Conservation (phyloP, 2,329 filamentous ascomycete genomes). For the Aschersonia sp. region DNA sequence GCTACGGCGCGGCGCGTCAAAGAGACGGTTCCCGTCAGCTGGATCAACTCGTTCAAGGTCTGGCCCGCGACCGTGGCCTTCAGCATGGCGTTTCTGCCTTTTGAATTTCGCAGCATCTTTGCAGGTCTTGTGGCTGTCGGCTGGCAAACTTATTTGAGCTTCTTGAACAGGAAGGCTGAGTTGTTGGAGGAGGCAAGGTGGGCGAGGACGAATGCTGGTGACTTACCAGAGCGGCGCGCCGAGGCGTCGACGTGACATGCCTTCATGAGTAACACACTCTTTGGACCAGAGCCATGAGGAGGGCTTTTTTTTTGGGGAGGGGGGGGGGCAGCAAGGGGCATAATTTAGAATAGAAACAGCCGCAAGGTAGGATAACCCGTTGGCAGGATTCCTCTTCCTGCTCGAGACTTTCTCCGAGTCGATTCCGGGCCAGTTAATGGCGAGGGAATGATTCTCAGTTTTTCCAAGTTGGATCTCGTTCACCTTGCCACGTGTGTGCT, state of each 20-base stretch:
- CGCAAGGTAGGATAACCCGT: no score
- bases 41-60: conserved; percentile 68
- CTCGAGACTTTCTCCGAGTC: no score
- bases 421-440: no score
- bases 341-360: no score
- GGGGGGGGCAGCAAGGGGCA: no score
- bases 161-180: conserved; percentile 62
- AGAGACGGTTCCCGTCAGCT: conserved; percentile 61
- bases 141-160: conserved; percentile 85
- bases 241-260: not conserved
- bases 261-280: no score
- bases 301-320: no score
- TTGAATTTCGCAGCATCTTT: conserved; percentile 70
- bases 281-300: no score
- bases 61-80: conserved; percentile 84
- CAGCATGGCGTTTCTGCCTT: conserved; percentile 68
- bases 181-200: conserved; percentile 6
- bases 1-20: conserved; percentile 58
- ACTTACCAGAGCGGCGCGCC: not conserved
- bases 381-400: no score
- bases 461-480: no score
- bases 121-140: conserved; percentile 67
- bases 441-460: no score
- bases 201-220: not conserved
- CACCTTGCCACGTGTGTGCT: no score